phyloP scores from a whole-genome alignment of 768 basidiomycete species.

The Mycena haematopus region DNA sequence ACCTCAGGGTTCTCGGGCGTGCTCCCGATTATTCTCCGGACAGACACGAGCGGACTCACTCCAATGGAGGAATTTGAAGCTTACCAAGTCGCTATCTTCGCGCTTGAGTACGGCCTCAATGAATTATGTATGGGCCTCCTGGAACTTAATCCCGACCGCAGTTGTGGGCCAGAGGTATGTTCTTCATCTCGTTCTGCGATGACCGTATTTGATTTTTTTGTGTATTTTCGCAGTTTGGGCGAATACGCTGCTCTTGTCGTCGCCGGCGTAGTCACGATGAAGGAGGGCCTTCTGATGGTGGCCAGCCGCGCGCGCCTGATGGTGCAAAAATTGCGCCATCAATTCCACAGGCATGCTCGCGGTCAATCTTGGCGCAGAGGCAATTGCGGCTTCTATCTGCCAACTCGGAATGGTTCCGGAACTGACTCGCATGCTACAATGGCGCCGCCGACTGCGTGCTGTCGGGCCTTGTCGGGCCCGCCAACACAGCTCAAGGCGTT shows the following conservation, averaged over 20 bases:
- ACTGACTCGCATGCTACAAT: constrained; percentile 68
- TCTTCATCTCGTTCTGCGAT: constrained; percentile 2
- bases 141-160: constrained; percentile 65
- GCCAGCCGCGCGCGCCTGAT: constrained; percentile 66
- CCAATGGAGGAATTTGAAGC: constrained; percentile 49
- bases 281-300: constrained; percentile 63
- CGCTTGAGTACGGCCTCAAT: constrained; percentile 49
- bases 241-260: constrained; percentile 76
- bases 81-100: constrained; percentile 61
- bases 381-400: constrained; percentile 43
- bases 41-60: constrained; percentile 31
- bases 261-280: constrained; percentile 63
- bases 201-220: neutral
- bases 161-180: constrained; percentile 77
- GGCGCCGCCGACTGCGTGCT: constrained; percentile 63
- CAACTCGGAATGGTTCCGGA: constrained; percentile 35
- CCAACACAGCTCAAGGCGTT: constrained; percentile 50
- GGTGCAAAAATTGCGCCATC: constrained; percentile 48
- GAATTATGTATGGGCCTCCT: constrained; percentile 75
- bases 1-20: constrained; percentile 59
- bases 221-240: constrained; percentile 58
- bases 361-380: constrained; percentile 45
- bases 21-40: constrained; percentile 46
- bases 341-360: constrained; percentile 67
- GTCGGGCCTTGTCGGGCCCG: constrained; percentile 63